These are phyloP conservation scores for Colletotrichum agaves DNA, from an alignment of 2,329 filamentous ascomycete species.

Conservation along the genomic window DNA sequence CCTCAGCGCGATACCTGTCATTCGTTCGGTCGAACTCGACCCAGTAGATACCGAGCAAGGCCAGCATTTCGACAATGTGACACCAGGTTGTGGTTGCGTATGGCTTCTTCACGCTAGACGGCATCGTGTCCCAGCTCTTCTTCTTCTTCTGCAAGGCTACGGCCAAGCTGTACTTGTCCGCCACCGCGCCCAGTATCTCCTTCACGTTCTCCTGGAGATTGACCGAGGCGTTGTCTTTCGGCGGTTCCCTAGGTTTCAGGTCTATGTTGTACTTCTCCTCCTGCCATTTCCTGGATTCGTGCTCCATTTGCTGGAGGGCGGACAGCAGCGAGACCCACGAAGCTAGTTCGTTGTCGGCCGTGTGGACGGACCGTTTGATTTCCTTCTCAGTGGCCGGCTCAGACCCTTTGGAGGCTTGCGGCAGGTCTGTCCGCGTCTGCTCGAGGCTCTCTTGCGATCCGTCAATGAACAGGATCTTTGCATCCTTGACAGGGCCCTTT, in stretches of 20 bases:
- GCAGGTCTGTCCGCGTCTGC: slow-evolving; percentile 47
- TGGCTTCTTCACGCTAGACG: slow-evolving; percentile 56
- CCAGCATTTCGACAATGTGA: slow-evolving; percentile 65
- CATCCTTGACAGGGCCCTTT: slow-evolving; percentile 47
- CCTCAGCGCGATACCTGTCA: slow-evolving; percentile 65
- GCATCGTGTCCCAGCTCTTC: slow-evolving; percentile 65
- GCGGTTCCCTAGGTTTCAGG: not conserved
- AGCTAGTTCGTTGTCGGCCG: slow-evolving; percentile 66
- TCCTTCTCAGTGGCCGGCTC: slow-evolving; percentile 41
- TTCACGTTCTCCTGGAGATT: not conserved
- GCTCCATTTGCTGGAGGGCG: slow-evolving; percentile 61
- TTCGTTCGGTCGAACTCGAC: slow-evolving; percentile 64
- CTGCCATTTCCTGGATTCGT: slow-evolving; percentile 60
- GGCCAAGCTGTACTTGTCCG: slow-evolving; percentile 51
- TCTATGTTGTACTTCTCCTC: slow-evolving; percentile 43
- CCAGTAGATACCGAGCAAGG: slow-evolving; percentile 67
- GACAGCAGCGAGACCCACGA: slow-evolving; percentile 65
- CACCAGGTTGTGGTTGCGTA: slow-evolving; percentile 67
- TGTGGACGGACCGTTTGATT: slow-evolving; percentile 52
- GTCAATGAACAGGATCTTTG: slow-evolving; percentile 50
- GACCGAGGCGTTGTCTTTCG: slow-evolving; percentile 1
- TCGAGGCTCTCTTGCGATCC: slow-evolving; percentile 51
- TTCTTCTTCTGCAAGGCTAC: slow-evolving; percentile 59
- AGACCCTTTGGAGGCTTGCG: not conserved
- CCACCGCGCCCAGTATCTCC: slow-evolving; percentile 24